phyloP scores from a whole-genome alignment of 2,329 filamentous ascomycete species.

The Fusarium pseudocircinatum region DNA sequence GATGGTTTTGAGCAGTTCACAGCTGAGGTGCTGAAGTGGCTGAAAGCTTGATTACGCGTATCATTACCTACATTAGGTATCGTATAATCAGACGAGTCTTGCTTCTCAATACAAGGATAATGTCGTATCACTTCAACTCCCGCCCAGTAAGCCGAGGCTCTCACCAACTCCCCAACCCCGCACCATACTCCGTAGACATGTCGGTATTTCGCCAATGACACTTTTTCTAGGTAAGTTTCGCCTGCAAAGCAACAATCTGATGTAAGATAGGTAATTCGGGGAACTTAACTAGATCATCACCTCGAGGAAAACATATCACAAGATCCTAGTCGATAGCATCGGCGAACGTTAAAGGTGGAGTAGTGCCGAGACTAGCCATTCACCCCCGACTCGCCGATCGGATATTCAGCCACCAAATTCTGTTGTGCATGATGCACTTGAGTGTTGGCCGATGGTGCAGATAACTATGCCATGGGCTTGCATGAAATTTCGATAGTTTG shows the following conservation, averaged over 20 bases:
- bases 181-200: not conserved
- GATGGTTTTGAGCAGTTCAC: conserved; percentile 50
- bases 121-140: not conserved
- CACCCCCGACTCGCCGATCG: conserved; percentile 4
- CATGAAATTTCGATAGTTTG: not conserved
- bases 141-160: not conserved
- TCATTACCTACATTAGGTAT: rapidly evolving
- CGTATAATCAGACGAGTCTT: too few relatives aligned
- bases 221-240: not conserved
- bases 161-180: not conserved
- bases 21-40: conserved; percentile 6
- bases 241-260: not conserved
- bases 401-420: not conserved
- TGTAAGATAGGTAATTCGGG: not conserved
- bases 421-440: not conserved
- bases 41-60: not conserved
- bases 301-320: not conserved
- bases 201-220: not conserved
- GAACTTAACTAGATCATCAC: not conserved
- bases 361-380: conserved; percentile 1
- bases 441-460: not conserved
- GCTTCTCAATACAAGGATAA: not conserved
- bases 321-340: not conserved
- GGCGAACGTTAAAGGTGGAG: conserved; percentile 5
- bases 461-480: not conserved